A percentile compares a stretch with the other conserved stretches of the same genome.
phyloP scores from a whole-genome alignment of 2,329 filamentous ascomycete genomes.

The Fonsecaea pugnacius region DNA sequence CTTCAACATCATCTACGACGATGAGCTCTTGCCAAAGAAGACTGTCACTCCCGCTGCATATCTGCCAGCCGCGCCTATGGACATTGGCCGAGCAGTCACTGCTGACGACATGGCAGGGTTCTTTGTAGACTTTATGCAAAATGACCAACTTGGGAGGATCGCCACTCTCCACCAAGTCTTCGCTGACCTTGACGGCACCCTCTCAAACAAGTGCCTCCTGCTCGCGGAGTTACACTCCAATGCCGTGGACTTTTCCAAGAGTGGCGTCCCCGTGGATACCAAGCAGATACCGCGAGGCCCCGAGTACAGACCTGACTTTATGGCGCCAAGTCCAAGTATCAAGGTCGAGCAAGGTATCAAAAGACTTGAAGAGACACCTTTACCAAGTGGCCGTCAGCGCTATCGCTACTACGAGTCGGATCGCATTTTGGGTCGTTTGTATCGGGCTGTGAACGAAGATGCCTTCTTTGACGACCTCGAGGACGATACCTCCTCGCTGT shows the following conservation, averaged over 20 bases:
- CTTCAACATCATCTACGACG: constrained; percentile 79
- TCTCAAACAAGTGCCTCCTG: constrained; percentile 55
- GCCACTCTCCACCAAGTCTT: constrained; percentile 67
- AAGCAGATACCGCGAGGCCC: constrained; percentile 48
- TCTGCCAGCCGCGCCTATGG: constrained; percentile 58
- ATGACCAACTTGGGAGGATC: constrained; percentile 68
- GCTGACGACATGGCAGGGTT: constrained; percentile 74
- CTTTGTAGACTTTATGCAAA: constrained; percentile 75
- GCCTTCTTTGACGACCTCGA: constrained; percentile 66
- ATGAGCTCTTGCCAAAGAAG: constrained; percentile 10
- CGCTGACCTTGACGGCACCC: constrained; percentile 64
- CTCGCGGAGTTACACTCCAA: constrained; percentile 70
- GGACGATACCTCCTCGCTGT: constrained; percentile 34
- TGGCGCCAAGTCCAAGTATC: constrained; percentile 49
- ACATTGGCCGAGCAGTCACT: constrained; percentile 65
- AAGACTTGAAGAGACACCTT: constrained; percentile 37
- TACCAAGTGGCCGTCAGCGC: constrained; percentile 34
- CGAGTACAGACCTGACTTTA: constrained; percentile 56
- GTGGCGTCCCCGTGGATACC: constrained; percentile 63
- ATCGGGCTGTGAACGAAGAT: constrained; percentile 73
- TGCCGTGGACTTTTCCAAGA: constrained; percentile 77
- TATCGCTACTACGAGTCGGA: constrained; percentile 68
- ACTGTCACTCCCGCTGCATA: constrained; percentile 70
- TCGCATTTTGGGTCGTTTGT: constrained; percentile 72
- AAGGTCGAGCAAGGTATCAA: constrained; percentile 42